Evolutionary conservation across 345 rosid species (phyloP).

Genomic region (Capsella bursapastoris): DNA sequence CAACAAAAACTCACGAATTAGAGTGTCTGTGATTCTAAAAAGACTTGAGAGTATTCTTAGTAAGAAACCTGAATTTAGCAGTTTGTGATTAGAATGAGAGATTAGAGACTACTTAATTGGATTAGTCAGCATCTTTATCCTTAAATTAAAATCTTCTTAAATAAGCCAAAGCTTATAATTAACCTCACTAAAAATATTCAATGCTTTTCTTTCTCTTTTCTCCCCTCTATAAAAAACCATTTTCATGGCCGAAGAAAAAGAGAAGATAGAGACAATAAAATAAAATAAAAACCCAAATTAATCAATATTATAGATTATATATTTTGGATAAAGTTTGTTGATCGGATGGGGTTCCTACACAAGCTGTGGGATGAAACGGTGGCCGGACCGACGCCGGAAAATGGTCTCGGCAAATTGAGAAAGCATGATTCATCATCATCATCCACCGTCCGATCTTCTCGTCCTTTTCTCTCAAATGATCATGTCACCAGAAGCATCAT

Average conservation of each 20-base stretch:
- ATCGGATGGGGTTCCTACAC: constrained; percentile 82
- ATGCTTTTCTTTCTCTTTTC: constrained; percentile 34
- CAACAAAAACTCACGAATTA: not conserved
- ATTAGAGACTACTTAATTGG: constrained; percentile 5
- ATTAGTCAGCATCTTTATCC: constrained; percentile 26
- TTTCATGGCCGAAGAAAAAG: constrained; percentile 38
- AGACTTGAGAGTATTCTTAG: not conserved
- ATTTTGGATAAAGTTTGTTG: constrained; percentile 21
- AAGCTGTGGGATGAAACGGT: constrained; percentile 98
- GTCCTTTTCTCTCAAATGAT: constrained; percentile 34
- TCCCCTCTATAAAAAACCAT: constrained; percentile 45
- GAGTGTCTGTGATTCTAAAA: not conserved
- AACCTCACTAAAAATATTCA: constrained; percentile 41
- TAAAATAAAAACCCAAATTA: constrained; percentile 26
- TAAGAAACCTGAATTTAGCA: constrained; percentile 4
- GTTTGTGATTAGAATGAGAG: constrained; percentile 23
- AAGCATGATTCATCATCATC: constrained; percentile 60
- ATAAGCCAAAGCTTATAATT: constrained; percentile 41
- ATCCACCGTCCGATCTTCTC: constrained; percentile 45
- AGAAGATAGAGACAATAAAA: constrained; percentile 15
- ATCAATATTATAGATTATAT: not conserved
- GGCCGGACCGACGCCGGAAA: constrained; percentile 89
- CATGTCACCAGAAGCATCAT: constrained; percentile 68
- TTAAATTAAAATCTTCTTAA: constrained; percentile 36
- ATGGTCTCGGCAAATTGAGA: constrained; percentile 75